phyloP scores from a whole-genome alignment of 2,329 filamentous ascomycete genomes.

The Aspergillus hiratsukae region DNA sequence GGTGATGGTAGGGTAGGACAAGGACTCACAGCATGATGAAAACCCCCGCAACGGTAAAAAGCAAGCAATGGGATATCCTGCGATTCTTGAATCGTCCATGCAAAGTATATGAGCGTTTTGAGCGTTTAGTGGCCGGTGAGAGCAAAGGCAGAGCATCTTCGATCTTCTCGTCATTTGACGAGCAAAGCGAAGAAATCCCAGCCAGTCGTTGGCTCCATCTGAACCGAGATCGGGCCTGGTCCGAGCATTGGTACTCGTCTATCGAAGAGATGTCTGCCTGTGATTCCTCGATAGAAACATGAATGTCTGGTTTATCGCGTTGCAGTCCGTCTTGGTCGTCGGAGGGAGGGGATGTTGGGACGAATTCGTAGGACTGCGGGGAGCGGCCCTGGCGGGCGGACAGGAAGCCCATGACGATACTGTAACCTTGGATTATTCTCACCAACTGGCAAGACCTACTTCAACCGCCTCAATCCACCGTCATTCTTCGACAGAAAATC shows the following conservation, averaged over 20 bases:
- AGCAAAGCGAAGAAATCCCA: slow-evolving; percentile 7
- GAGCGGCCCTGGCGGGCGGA: background rate
- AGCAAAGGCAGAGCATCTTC: slow-evolving; percentile 9
- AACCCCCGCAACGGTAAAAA: slow-evolving; percentile 17
- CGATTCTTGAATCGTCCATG: slow-evolving; percentile 12
- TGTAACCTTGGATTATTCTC: too few relatives aligned
- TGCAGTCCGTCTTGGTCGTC: background rate
- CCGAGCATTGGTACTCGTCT: background rate
- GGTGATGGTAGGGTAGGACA: background rate
- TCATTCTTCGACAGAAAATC: background rate
- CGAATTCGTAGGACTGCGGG: background rate
- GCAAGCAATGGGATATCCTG: slow-evolving; percentile 14
- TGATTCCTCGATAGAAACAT: background rate
- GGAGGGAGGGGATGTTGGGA: background rate
- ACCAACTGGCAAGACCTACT: background rate
- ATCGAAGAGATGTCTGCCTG: background rate
- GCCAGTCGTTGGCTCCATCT: slow-evolving; percentile 10
- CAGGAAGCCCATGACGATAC: background rate
- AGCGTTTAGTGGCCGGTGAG: background rate
- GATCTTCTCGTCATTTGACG: slow-evolving; percentile 2
- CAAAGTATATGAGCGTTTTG: background rate
- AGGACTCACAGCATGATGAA: slow-evolving; percentile 33
- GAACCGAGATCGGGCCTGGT: background rate
- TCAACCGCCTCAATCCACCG: background rate
- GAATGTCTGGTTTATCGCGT: background rate